Base-by-base conservation (phyloP, 257 asterid species). In the Salvia miltiorrhiza region DNA sequence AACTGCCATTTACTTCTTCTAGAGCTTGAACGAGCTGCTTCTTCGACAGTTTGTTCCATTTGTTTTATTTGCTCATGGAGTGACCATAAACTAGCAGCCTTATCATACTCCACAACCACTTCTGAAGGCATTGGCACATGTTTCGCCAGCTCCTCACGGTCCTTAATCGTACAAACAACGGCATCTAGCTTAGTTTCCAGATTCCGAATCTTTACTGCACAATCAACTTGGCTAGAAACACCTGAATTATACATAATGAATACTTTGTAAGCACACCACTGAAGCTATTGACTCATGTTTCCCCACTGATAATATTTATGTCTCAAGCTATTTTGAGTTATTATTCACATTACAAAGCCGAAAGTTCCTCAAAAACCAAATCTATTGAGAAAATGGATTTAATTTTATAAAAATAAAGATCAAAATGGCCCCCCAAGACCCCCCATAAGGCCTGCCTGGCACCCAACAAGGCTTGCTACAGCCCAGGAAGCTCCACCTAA, bases 51-150 rank as follows among this genome's bases (percentile, higher is more conserved):
- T 73, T 73, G 82, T 77, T 94, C 99, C 99, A 91, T 86, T 76
- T 87, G 96, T 76, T 90, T 90, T 82, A 94, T 89, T 81, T 91
- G 88, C 77, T 94, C 97, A 70, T 94, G 99, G 45, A 91, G 93
- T 77, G 97, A 94, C 95, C 96, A 94, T 73, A 94, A 82, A 76
- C 90, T 86, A 73, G 97, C 80, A 70, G 97, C 97, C 80, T 89
- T 94, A 76, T 94, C 99, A 76, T 94, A 94, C 83, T 86, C 93
- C 76, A 94, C 99, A 21, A 91, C 97, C 70, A 82, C 79, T 80
- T 94, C 99, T 74, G 87, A 84, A 44, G 99, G 99, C 96, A 89
- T 94, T 24, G 99, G 99, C 63, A 94, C 99, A 52, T 94, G 97
- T 73, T 89, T 94, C 79, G 88, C 97, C 78, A 94, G 87, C 80